These are phyloP conservation scores for Liriodendron chinense DNA, from an alignment of 164 flowering plant genomes.

Conservation along the genomic window DNA sequence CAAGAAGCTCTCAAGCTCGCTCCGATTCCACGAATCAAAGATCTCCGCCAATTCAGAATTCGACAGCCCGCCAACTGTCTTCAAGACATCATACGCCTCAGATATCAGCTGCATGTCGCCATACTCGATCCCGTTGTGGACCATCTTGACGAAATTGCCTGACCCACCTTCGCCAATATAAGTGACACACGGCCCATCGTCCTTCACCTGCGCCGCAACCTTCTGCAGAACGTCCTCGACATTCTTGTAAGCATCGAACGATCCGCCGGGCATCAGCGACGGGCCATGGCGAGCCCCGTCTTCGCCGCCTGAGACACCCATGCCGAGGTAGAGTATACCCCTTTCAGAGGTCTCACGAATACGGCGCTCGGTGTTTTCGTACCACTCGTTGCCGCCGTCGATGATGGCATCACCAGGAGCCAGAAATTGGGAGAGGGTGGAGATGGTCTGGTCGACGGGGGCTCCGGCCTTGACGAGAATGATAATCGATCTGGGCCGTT, in stretches of 20 bases:
- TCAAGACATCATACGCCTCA: conserved; percentile 45
- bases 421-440: conserved; percentile 28
- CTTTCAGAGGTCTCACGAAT: conserved; percentile 16
- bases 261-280: conserved; percentile 58
- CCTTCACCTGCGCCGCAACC: conserved; percentile 52
- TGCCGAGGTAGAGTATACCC: conserved; percentile 36
- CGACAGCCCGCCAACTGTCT: conserved; percentile 31
- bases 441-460: conserved; percentile 49
- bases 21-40: conserved; percentile 42
- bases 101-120: conserved; percentile 37
- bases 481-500: conserved; percentile 39
- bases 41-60: conserved; percentile 34
- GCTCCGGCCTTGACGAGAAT: conserved; percentile 51
- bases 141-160: conserved; percentile 49
- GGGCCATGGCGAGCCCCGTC: conserved; percentile 47
- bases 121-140: conserved; percentile 40
- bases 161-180: conserved; percentile 48
- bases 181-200: conserved; percentile 50
- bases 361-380: conserved; percentile 41
- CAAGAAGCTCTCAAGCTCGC: conserved; percentile 47
- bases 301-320: conserved; percentile 50
- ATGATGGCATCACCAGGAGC: conserved; percentile 41
- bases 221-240: conserved; percentile 31
- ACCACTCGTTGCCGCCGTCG: conserved; percentile 49
- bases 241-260: conserved; percentile 37